Percentiles rank a stretch among this genome's conserved stretches.
Conservation (phyloP, 768 basidiomycete species). For the Sporobolomyces phaffii region DNA sequence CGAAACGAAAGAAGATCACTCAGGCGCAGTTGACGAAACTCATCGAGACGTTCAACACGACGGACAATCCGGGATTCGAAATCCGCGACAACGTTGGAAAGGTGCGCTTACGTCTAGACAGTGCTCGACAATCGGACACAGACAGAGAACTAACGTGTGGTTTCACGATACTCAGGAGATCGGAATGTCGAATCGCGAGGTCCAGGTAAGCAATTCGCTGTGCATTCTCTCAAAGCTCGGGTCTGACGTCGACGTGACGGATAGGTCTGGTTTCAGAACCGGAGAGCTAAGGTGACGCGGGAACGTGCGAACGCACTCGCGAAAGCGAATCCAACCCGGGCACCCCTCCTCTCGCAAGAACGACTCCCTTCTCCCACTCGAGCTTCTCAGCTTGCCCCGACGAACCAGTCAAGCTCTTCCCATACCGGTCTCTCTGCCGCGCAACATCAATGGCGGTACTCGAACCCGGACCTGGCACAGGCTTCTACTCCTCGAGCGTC, state of each 20-base stretch:
- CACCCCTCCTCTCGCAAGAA: background rate
- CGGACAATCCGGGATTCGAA: conserved; percentile 25
- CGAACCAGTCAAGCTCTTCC: background rate
- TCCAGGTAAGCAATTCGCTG: conserved; percentile 42
- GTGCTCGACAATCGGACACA: too few relatives aligned
- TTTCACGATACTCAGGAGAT: conserved; percentile 31
- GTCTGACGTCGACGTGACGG: background rate
- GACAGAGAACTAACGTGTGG: too few relatives aligned
- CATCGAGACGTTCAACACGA: conserved; percentile 45
- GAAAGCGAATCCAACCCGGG: background rate
- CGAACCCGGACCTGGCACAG: background rate
- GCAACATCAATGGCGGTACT: conserved; percentile 12
- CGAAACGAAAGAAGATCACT: conserved; percentile 47
- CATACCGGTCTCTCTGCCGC: background rate
- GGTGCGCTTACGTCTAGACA: background rate
- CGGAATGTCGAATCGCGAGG: conserved; percentile 49
- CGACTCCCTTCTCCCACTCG: background rate
- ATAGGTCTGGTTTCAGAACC: conserved; percentile 43
- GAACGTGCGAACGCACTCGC: background rate
- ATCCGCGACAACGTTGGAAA: conserved; percentile 9
- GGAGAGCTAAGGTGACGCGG: conserved; percentile 34
- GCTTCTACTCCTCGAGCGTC: too few relatives aligned
- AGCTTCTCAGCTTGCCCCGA: background rate
- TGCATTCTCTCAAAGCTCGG: background rate
- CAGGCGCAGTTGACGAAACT: conserved; percentile 46